phyloP scores from a whole-genome alignment of 2,329 filamentous ascomycete genomes.

The Botrytis elliptica region DNA sequence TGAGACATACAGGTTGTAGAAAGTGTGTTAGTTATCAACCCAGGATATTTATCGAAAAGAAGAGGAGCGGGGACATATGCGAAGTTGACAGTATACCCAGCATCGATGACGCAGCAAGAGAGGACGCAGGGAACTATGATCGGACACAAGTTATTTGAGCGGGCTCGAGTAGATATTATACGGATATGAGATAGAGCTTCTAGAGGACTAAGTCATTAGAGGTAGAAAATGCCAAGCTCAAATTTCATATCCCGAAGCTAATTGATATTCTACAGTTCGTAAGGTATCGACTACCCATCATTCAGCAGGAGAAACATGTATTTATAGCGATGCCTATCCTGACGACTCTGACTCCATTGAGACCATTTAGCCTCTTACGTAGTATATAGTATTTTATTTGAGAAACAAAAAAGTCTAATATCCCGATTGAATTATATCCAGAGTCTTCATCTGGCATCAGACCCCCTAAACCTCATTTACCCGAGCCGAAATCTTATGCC shows the following conservation, averaged over 20 bases:
- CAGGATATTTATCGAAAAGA: slow-evolving; percentile 81
- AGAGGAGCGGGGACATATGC: slow-evolving; percentile 84
- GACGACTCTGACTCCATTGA: not conserved
- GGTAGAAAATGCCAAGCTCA: not conserved
- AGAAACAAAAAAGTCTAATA: not conserved
- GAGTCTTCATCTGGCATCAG: not conserved
- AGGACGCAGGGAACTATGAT: slow-evolving; percentile 56
- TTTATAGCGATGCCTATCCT: not conserved
- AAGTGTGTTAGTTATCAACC: slow-evolving; percentile 86
- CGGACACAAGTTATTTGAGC: slow-evolving; percentile 74
- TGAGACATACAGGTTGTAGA: slow-evolving; percentile 70
- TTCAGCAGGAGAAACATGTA: not conserved
- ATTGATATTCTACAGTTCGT: not conserved
- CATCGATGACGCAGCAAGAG: slow-evolving; percentile 58
- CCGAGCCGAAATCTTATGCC: slow-evolving; percentile 11
- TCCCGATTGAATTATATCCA: not conserved
- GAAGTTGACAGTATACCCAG: slow-evolving; percentile 71
- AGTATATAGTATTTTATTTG: not conserved
- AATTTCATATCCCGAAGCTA: not conserved
- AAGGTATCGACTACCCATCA: not conserved
- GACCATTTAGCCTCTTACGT: not conserved
- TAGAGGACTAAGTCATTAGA: too few relatives aligned
- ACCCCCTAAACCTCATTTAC: not conserved
- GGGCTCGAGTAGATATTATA: slow-evolving; percentile 83
- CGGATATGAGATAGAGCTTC: slow-evolving; percentile 55